A percentile compares a stretch with the other conserved stretches of the same genome.
Evolutionary conservation across 768 basidiomycete genomes (phyloP).

Genomic region (Macrolepiota albuminosa): DNA sequence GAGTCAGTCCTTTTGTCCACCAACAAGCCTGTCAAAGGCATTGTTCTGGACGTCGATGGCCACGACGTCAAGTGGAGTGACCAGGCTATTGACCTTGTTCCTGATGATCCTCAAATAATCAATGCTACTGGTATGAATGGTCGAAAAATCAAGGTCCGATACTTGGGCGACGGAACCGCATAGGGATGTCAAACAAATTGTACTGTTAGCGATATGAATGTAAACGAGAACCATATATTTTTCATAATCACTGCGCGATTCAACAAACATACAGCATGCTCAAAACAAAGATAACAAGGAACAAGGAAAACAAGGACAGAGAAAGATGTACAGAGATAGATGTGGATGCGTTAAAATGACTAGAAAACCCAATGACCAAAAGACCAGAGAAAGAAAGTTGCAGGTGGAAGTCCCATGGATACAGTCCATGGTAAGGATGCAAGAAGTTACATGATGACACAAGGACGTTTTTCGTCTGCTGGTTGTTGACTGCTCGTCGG

Average conservation of each 20-base stretch:
- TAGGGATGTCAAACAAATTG: conserved; percentile 23
- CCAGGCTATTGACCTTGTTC: conserved; percentile 88
- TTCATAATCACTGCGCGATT: not conserved
- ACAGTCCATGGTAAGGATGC: not conserved
- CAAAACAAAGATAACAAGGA: not conserved
- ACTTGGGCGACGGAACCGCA: conserved; percentile 72
- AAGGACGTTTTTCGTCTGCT: conserved; percentile 29
- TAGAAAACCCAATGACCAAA: conserved; percentile 1
- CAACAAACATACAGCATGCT: not conserved
- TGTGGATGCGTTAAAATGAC: not conserved
- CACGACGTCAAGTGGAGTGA: conserved; percentile 76
- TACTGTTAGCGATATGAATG: not conserved
- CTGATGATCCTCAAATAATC: conserved; percentile 75
- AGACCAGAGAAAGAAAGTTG: conserved; percentile 2
- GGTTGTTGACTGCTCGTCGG: conserved; percentile 38
- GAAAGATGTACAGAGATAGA: conserved; percentile 8
- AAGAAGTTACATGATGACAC: conserved; percentile 48
- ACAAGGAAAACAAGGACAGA: not conserved
- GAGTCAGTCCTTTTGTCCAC: conserved; percentile 55
- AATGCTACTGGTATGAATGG: conserved; percentile 62
- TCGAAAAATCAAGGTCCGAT: conserved; percentile 59
- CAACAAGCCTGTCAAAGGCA: conserved; percentile 77
- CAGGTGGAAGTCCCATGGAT: not conserved
- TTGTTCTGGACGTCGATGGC: conserved; percentile 78
- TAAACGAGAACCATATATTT: not conserved